Evolutionary conservation across 352 stramenopile genomes (phyloP), one percentile per base, ranked within the genome.

Genomic region (Pythium insidiosum): DNA sequence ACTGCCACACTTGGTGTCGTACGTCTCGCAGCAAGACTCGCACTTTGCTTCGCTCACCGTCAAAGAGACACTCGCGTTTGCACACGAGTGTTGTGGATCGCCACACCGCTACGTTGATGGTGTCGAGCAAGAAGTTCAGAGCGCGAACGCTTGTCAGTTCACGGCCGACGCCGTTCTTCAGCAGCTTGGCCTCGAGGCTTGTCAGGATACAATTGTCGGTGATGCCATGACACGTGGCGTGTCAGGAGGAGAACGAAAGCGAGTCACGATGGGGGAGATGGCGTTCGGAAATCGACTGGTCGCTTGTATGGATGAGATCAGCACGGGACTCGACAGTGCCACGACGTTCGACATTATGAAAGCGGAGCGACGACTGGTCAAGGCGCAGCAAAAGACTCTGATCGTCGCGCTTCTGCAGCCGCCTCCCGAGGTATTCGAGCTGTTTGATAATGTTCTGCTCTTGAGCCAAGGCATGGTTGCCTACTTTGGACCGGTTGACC

Each of bases 311-410:
- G 87, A 97, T 53, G 73, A 90, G 58, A 92, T 97, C 45, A 86
- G 66, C 50, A 95, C 82, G 16, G 86, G 86, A 2, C 66, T 97
- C 20, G 85, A 97, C 61, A 56, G 62, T 29, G 60, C 74, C 3
- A 88, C 82, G 7, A 93, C 86, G 4, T 90, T 68, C 50, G 85
- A 97, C 40, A 97, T 98, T 43, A 75, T 84, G 41, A 79, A 88
- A 36, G 62, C 82, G 5, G 45, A 96, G 5, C 72, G 66, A 25
- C 68, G 71, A 43, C 53, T 66, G 2, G 73, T 66, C 0, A 47
- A 51, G 15, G 68, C 74, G 25, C 68, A 77, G 28, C 66, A 74
- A 36, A 29, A 56, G 1, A 83, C 67, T 3, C 56, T 75, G 9
- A 59, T 78, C 6, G 65, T 75, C 24, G 61, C 62, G 9, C 48